Evolutionary conservation across 495 filamentous ascomycete species (phyloP), one percentile per base, ranked within the genome.

Genomic region (Pseudomonodictys pantanalensis): DNA sequence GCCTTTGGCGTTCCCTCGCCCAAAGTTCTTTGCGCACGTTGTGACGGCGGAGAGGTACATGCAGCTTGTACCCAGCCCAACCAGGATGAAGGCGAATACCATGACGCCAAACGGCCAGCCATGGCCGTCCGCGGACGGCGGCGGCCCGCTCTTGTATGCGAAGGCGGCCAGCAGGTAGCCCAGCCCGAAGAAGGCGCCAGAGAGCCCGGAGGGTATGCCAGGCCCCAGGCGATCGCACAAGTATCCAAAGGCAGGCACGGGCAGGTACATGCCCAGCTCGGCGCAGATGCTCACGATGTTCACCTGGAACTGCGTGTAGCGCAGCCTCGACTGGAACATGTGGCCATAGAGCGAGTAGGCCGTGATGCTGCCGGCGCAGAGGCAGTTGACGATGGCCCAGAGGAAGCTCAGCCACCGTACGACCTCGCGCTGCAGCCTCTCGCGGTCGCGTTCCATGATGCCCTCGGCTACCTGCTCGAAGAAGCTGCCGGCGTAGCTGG

Each of bases 11-110:
- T 86, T 91, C 2, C 91, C 89, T 35, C 86, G 78, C 18, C 92
- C 90, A 71, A 97, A 97, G 72, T 96, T 97, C 82, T 98, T 98
- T 23, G 92, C 93, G 58, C 91, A 96, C 1, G 92, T 96, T 22
- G 93, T 91, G 26, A 98, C 87, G 0, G 89, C 88, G 32, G 83
- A 79, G 24, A 97, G 70, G 69, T 97, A 97, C 86, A 97, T 89
- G 66, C 80, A 80, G 58, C 86, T 85, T 0, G 93, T 97, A 4
- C 85, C 92, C 60, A 85, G 81, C 0, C 93, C 93, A 45, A 97
- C 83, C 7, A 76, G 75, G 18, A 89, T 79, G 65, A 98, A 98
- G 1, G 89, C 88, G 48, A 87, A 52, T 2, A 96, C 71, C 93
- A 98, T 96, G 57, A 88, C 75, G 69, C 78, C 80, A 60, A 91